Conservation (phyloP, 805 yeast species). For the Barnettozyma botsteinii region DNA sequence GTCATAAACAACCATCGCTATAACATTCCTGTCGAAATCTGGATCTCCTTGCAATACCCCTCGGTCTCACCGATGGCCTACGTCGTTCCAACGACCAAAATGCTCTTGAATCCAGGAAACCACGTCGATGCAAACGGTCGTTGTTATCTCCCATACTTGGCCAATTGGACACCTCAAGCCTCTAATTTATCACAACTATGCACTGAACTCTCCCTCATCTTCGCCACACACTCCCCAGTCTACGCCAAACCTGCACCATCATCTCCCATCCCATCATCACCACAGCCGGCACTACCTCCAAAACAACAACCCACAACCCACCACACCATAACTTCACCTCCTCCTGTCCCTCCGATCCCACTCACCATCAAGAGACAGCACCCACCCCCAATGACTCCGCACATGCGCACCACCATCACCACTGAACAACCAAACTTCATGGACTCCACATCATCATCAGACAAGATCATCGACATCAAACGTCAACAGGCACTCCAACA, state of each 20-base stretch:
- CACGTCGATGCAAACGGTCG: conserved; percentile 66
- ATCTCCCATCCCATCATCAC: conserved; percentile 14
- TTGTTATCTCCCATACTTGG: conserved; percentile 61
- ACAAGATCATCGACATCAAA: neutral
- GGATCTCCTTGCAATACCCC: conserved; percentile 78
- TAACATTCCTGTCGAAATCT: conserved; percentile 58
- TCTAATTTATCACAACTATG: conserved; percentile 22
- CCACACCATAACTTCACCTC: no score
- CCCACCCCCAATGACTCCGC: no score
- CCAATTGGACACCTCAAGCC: conserved; percentile 50
- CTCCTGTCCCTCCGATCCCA: conserved; percentile 37
- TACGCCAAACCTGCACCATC: conserved; percentile 27
- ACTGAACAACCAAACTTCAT: conserved; percentile 1
- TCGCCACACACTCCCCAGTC: conserved; percentile 42
- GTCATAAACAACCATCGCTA: conserved; percentile 26
- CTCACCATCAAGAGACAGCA: conserved; percentile 18
- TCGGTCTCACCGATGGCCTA: conserved; percentile 58
- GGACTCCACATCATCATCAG: neutral
- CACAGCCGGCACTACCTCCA: conserved; percentile 32
- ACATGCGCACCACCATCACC: neutral
- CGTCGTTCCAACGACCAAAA: conserved; percentile 47
- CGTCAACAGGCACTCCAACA: conserved; percentile 3
- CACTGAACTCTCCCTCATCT: conserved; percentile 28
- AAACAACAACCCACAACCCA: conserved; percentile 16
- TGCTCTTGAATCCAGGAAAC: conserved; percentile 52